Evolutionary conservation across 441 rosid species (phyloP).

Genomic region (Syzygium malaccense): DNA sequence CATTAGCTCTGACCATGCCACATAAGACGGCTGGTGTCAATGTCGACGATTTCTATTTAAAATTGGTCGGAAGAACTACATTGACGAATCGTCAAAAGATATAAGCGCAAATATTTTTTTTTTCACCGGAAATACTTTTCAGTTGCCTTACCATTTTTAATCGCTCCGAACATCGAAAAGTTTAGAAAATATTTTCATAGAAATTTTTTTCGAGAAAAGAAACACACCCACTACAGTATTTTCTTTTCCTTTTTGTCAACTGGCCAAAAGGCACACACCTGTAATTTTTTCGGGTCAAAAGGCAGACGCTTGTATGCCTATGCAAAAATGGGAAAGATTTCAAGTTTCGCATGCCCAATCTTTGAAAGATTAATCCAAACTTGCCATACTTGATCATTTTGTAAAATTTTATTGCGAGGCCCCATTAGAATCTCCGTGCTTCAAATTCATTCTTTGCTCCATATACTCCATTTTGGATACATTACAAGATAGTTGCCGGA

Average conservation of each 20-base stretch:
- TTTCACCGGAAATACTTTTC: too few species aligned
- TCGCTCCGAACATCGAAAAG: neutral
- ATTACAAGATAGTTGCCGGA: neutral
- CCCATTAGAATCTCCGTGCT: neutral
- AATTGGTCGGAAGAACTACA: fast-evolving
- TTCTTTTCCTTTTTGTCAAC: neutral
- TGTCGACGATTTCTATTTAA: fast-evolving
- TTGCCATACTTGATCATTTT: neutral
- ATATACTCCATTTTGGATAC: neutral
- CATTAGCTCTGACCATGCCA: fast-evolving
- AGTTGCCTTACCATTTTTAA: neutral
- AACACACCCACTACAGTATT: neutral
- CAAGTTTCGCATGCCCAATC: neutral
- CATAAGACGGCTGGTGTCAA: fast-evolving
- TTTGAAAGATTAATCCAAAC: neutral
- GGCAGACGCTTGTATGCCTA: neutral
- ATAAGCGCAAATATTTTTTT: too few species aligned
- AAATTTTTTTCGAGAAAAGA: neutral
- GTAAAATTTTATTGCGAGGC: neutral
- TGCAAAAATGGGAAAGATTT: neutral
- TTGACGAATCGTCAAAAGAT: fast-evolving
- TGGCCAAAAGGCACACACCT: neutral
- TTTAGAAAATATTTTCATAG: neutral
- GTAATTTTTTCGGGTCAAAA: neutral
- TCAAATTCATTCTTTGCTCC: neutral